phyloP scores from a whole-genome alignment of 2,329 filamentous ascomycete genomes.

The Sclerotinia nivalis region DNA sequence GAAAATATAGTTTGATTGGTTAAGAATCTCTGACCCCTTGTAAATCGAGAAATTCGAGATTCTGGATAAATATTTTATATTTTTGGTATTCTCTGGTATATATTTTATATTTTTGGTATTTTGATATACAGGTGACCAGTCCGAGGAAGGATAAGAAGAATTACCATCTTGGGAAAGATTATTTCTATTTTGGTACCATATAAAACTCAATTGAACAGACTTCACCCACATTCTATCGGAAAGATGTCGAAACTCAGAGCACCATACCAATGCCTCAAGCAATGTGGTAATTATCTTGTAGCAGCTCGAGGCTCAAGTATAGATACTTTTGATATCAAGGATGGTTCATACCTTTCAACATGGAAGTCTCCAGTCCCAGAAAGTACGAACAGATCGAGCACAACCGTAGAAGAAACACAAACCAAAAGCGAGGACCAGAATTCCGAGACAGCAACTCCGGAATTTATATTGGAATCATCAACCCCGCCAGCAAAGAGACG shows the following conservation, averaged over 20 bases:
- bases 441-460: slow-evolving; percentile 11
- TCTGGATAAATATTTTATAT: background rate
- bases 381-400: slow-evolving; percentile 16
- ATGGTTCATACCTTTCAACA: slow-evolving; percentile 57
- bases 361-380: slow-evolving; percentile 37
- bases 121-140: background rate
- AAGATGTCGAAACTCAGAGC: slow-evolving; percentile 46
- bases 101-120: background rate
- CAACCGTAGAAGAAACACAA: slow-evolving; percentile 8
- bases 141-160: background rate
- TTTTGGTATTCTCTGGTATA: background rate
- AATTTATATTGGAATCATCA: slow-evolving; percentile 15
- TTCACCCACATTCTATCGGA: background rate
- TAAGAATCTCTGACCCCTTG: background rate
- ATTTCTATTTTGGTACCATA: background rate
- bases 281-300: slow-evolving; percentile 61
- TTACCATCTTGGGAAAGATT: no score
- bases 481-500: slow-evolving; percentile 40
- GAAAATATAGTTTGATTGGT: slow-evolving; percentile 16
- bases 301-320: slow-evolving; percentile 74
- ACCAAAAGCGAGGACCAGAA: background rate
- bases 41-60: slow-evolving; percentile 9
- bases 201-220: no score
- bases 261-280: slow-evolving; percentile 65
- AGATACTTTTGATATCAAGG: slow-evolving; percentile 62